Evolutionary conservation across 176 grass and related monocot species (phyloP).

Genomic region (Juncus inflexus): DNA sequence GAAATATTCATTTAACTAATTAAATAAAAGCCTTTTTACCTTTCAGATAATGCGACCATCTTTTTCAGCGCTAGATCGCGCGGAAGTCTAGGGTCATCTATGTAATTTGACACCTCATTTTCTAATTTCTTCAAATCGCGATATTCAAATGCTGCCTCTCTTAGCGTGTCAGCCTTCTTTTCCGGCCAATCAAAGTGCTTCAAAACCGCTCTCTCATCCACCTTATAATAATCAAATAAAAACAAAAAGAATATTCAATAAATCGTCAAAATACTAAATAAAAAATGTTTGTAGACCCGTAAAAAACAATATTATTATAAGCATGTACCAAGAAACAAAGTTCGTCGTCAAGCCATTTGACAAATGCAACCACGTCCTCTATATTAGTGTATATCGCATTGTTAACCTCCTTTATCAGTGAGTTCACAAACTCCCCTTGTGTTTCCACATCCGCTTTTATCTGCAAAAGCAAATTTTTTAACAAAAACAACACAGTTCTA

Average conservation of each 20-base stretch:
- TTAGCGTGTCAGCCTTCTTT: conserved; percentile 83
- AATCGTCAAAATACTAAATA: background rate
- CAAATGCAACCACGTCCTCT: conserved; percentile 97
- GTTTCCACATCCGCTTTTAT: conserved; percentile 98
- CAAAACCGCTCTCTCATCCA: conserved; percentile 94
- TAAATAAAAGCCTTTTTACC: conserved; percentile 37
- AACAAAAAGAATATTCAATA: conserved; percentile 4
- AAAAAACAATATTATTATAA: background rate
- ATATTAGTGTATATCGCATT: conserved; percentile 84
- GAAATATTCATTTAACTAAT: no score
- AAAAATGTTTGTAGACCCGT: background rate
- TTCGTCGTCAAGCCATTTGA: conserved; percentile 99
- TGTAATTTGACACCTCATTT: conserved; percentile 75
- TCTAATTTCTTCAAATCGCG: conserved; percentile 94
- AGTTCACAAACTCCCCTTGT: conserved; percentile 98
- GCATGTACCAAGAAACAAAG: conserved; percentile 81
- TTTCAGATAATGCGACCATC: conserved; percentile 88
- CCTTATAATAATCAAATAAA: conserved; percentile 38
- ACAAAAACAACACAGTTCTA: background rate
- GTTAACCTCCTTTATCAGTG: conserved; percentile 98
- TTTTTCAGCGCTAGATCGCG: conserved; percentile 92
- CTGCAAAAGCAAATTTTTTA: conserved; percentile 33
- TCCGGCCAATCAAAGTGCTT: conserved; percentile 99
- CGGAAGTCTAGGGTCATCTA: conserved; percentile 70
- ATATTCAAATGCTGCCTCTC: conserved; percentile 96